Base-by-base conservation (phyloP, 176 grass and related monocot species). In the Lolium perenne region DNA sequence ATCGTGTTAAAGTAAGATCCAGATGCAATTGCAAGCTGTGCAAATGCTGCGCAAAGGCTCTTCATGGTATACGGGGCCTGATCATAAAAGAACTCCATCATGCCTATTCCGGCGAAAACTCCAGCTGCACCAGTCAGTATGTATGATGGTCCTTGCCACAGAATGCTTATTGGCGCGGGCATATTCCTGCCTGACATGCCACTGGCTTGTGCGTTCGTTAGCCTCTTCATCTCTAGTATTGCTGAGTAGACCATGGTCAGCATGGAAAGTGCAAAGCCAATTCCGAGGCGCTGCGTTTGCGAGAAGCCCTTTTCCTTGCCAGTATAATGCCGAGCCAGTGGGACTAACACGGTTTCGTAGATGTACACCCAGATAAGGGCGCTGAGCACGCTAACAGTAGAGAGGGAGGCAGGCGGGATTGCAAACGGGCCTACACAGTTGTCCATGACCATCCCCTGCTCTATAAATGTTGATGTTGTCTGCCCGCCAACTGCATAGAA, bases 381-480 rank as follows among this genome's bases (percentile, higher is more conserved):
- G 77, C 68, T 86, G 80, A 89, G 7, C 13, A 64, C 50, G 5
- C 83, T 12, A 58, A 92, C 76, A 10, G 55, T 84, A 18, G 87
- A 54, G 4, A 89, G 80, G 47, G 84, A 92, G 13, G 87, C 87
- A 14, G 84, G 76, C 0, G 91, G 87, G 2, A 90, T 47, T 57
- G 70, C 5, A 61, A 92, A 87, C 1, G 47, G 43, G n/a, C 91
- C 81, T 26, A 87, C 17, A 3, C 12, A 58, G 20, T 79, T 85
- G 81, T 90, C 77, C 77, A 92, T 83, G 12, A 54, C 81, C 80
- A 63, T 86, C 1, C 80, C 80, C 50, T 89, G 84, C 67, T 92
- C 76, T 4, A 89, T 55, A 26, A 88, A 79, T 11, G 80, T 74
- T 26, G 71, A 74, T 7, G 46, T 2, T 3, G 7, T 26, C 71